These are phyloP conservation scores for Dipodascus albidus DNA, from an alignment of 805 yeast species.

Conservation along the genomic window DNA sequence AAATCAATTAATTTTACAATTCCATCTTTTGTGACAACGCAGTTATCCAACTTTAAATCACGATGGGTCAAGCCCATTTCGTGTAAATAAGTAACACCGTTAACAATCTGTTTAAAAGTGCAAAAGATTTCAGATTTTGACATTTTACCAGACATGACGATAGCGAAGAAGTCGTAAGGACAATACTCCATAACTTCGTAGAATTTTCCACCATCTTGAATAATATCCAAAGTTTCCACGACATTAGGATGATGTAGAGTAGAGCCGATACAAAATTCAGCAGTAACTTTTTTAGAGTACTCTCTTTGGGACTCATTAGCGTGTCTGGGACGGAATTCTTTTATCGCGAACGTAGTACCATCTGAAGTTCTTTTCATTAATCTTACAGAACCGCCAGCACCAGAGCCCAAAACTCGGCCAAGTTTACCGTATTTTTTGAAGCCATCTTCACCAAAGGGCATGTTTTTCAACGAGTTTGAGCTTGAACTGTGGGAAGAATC, in stretches of 20 bases:
- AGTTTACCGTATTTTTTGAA: conserved; percentile 61
- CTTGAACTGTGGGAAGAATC: conserved; percentile 3
- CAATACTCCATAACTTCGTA: conserved; percentile 88
- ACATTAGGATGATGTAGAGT: conserved; percentile 68
- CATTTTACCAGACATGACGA: conserved; percentile 86
- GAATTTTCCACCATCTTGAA: conserved; percentile 52
- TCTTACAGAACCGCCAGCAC: conserved; percentile 92
- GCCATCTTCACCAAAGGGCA: conserved; percentile 31
- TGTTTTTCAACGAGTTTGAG: conserved; percentile 7
- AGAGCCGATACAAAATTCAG: conserved; percentile 76
- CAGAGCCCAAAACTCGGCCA: conserved; percentile 73
- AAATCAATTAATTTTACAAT: conserved; percentile 82
- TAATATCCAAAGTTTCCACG: conserved; percentile 68
- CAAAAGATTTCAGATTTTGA: conserved; percentile 58
- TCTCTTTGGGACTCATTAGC: conserved; percentile 53
- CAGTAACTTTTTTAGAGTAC: conserved; percentile 66
- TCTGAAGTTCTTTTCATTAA: conserved; percentile 53
- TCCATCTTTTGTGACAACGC: conserved; percentile 70
- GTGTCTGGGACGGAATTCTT: conserved; percentile 64
- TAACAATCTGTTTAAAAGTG: conserved; percentile 69
- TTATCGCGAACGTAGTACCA: conserved; percentile 67
- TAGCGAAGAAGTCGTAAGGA: conserved; percentile 81
- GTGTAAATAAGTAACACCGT: conserved; percentile 71
- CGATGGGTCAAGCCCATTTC: conserved; percentile 81
- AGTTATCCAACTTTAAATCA: conserved; percentile 85